Percentiles rank a stretch among this genome's conserved stretches.
Evolutionary conservation across 768 basidiomycete species (phyloP).

Genomic region (Glaciozyma martinii): DNA sequence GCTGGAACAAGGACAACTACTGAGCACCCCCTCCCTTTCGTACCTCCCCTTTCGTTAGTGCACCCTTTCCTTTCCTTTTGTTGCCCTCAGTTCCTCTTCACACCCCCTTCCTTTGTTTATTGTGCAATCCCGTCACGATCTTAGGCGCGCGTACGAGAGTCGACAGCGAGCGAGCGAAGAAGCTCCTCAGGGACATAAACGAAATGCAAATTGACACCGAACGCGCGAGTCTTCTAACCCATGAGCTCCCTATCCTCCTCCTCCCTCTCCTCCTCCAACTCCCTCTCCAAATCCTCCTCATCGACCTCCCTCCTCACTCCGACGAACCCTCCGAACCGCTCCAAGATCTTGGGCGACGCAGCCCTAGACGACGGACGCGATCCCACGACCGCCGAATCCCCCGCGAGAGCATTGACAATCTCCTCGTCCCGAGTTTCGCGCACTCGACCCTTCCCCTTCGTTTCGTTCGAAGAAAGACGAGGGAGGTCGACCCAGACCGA

Average conservation of each 20-base stretch:
- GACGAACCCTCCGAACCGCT: not conserved
- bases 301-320: conserved; percentile 11
- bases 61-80: no score
- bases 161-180: no score
- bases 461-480: conserved; percentile 8
- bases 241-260: conserved; percentile 27
- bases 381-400: not conserved
- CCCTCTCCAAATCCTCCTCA: not conserved
- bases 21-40: not conserved
- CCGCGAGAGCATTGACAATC: not conserved
- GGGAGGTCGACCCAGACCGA: conserved; percentile 25
- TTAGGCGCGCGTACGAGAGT: no score
- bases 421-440: conserved; percentile 1
- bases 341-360: conserved; percentile 12
- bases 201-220: no score
- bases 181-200: no score
- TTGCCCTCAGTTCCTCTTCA: no score
- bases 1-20: conserved; percentile 32
- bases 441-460: conserved; percentile 20
- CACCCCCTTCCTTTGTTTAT: no score
- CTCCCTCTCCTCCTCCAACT: not conserved
- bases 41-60: no score
- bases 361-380: not conserved
- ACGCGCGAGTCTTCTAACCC: not conserved
- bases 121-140: no score